Evolutionary conservation across 2,329 filamentous ascomycete genomes (phyloP), one percentile per base, ranked within the genome.

Genomic region (Xylaria polymorpha): DNA sequence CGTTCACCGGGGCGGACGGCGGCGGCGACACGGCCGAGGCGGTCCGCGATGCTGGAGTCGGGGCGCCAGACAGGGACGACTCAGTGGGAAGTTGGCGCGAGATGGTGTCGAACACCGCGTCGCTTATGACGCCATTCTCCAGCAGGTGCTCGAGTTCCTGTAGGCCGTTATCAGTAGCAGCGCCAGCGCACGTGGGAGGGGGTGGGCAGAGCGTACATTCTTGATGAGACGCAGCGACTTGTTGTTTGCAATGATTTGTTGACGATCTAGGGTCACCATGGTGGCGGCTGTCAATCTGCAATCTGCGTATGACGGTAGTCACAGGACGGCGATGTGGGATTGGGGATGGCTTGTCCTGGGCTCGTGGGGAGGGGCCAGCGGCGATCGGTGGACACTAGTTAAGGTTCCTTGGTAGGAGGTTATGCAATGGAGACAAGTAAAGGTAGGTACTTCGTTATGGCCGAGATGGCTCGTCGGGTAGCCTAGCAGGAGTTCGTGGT

Each of bases 121-220:
- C 90, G 71, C 87, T 89, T 79, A 98, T 93, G 77, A 94, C 86
- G 73, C 91, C 91, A 77, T 92, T 89, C 80, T 97, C 94, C 74
- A 93, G 88, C 70, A 98, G 92, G 74, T 90, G 92, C 81, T 97
- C 94, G 69, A 98, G 92, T 84, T 98, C 94, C 94, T 97, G 74
- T n/a, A 61, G 39, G 48, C 60, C 43, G n/a, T 32, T 51, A 55
- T 55, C 12, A 56, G 44, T 9, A 57, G 2, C 41, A 44, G 14
- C 41, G n/a, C 14, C 41, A 12, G 35, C 32, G 55, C 35, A 46
- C 63, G 44, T 20, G 50, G 18, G 15, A 53, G 44, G 29, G 12
- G 22, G 41, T 6, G n/a, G 9, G n/a, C 32, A 1, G 5, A 32
- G 14, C 88, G 75, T 84, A 94, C 94, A 78, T 91, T 94, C 84